These are phyloP conservation scores for Calonectria pteridis DNA, from an alignment of 2,329 filamentous ascomycete species.

Conservation along the genomic window DNA sequence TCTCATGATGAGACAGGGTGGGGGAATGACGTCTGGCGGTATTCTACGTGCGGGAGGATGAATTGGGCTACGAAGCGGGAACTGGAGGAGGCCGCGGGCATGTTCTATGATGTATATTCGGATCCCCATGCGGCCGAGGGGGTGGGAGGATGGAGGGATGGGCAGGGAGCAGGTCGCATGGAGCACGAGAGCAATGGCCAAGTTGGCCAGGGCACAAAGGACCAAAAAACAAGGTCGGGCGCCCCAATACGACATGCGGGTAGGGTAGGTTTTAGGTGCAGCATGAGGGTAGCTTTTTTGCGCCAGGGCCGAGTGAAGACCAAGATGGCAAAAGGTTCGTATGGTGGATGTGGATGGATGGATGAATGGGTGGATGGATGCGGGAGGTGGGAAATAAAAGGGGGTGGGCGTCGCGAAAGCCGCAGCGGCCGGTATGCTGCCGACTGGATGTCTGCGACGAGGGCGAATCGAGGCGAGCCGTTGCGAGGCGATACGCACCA, in stretches of 20 bases:
- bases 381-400: slow-evolving; percentile 10
- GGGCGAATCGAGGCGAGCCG: slow-evolving; percentile 10
- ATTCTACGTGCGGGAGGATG: not conserved
- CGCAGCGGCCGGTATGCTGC: slow-evolving; percentile 10
- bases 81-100: not conserved
- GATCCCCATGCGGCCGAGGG: not conserved
- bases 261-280: not conserved
- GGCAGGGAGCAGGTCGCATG: too few relatives aligned
- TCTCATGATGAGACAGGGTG: slow-evolving; percentile 4
- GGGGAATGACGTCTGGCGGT: not conserved
- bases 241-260: slow-evolving; percentile 3
- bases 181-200: slow-evolving; percentile 6
- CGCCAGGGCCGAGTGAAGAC: not conserved
- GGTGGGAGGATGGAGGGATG: not conserved
- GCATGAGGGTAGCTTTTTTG: not conserved
- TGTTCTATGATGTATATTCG: not conserved
- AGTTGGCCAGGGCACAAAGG: not conserved
- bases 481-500: slow-evolving; percentile 13
- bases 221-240: not conserved
- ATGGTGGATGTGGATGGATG: not conserved
- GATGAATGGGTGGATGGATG: not conserved
- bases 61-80: not conserved
- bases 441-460: slow-evolving; percentile 1
- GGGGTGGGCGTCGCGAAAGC: slow-evolving; percentile 1
- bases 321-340: not conserved